Percentiles rank a stretch among this genome's conserved stretches.
Evolutionary conservation across 2,329 filamentous ascomycete genomes (phyloP).

Genomic region (Cladosporium oxysporum): DNA sequence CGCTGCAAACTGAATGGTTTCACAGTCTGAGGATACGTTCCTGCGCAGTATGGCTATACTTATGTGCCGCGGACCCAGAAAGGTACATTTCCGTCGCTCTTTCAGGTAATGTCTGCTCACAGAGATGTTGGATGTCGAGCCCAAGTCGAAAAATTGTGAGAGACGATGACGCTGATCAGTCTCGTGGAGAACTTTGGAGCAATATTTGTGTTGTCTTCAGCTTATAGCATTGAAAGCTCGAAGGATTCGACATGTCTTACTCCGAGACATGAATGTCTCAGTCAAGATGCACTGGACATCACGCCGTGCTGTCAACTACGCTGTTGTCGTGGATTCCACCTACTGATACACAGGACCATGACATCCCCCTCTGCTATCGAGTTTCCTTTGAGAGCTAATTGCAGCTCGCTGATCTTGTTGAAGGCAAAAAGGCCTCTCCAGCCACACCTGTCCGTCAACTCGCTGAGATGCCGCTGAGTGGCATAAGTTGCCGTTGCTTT

Average conservation of each 20-base stretch:
- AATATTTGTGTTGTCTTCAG: background rate
- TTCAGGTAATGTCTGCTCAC: background rate
- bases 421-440: conserved; percentile 11
- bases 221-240: background rate
- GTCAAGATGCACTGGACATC: background rate
- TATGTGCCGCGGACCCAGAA: background rate
- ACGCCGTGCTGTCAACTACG: conserved; percentile 3
- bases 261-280: conserved; percentile 1
- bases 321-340: background rate
- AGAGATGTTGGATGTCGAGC: background rate
- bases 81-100: background rate
- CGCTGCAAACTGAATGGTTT: background rate
- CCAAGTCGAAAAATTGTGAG: background rate
- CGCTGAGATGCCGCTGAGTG: background rate
- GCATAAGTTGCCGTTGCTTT: conserved; percentile 4
- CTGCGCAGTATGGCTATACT: background rate
- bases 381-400: conserved; percentile 8
- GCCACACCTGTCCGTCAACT: conserved; percentile 8
- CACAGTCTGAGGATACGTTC: background rate
- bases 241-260: background rate
- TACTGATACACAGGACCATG: conserved; percentile 14
- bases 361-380: conserved; percentile 16
- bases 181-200: background rate
- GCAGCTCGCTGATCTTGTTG: conserved; percentile 12
- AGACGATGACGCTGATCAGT: background rate